Conservation (phyloP, 2,329 filamentous ascomycete genomes). For the Colletotrichum sp. region DNA sequence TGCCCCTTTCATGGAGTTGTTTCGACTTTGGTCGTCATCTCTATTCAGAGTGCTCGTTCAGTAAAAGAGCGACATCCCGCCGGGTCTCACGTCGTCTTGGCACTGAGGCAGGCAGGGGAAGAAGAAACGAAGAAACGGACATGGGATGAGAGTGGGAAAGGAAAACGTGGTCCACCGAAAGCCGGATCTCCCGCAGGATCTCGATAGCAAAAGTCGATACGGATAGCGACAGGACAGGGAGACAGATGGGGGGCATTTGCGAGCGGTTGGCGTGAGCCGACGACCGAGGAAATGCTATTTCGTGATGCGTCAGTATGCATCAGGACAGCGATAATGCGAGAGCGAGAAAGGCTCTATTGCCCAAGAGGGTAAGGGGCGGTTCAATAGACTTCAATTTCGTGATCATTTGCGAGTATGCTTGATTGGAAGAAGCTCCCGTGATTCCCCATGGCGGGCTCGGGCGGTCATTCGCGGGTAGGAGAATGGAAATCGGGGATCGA, state of each 20-base stretch:
- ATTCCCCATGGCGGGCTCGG: not conserved
- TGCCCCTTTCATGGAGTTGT: not conserved
- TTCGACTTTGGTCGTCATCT: not conserved
- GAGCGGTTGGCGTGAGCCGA: not conserved
- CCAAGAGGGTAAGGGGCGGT: not conserved
- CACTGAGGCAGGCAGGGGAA: not conserved
- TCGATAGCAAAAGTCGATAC: not conserved
- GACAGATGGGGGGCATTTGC: not conserved
- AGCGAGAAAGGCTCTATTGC: not conserved
- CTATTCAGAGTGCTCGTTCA: not conserved
- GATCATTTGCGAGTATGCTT: conserved; percentile 7
- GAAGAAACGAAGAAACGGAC: not conserved
- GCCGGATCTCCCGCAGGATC: not conserved
- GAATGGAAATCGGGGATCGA: not conserved
- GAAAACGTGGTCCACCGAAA: not conserved
- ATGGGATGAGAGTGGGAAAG: not conserved
- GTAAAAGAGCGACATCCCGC: not conserved
- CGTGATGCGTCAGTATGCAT: not conserved
- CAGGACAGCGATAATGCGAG: not conserved
- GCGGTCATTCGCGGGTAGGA: not conserved
- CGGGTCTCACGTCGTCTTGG: not conserved
- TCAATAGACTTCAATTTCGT: not conserved
- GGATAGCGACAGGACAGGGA: not conserved
- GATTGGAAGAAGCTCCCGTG: conserved; percentile 5
- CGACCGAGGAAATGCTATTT: not conserved